A percentile compares a stretch with the other conserved stretches of the same genome.
Conservation (phyloP, 768 basidiomycete genomes). For the Imleria badia region DNA sequence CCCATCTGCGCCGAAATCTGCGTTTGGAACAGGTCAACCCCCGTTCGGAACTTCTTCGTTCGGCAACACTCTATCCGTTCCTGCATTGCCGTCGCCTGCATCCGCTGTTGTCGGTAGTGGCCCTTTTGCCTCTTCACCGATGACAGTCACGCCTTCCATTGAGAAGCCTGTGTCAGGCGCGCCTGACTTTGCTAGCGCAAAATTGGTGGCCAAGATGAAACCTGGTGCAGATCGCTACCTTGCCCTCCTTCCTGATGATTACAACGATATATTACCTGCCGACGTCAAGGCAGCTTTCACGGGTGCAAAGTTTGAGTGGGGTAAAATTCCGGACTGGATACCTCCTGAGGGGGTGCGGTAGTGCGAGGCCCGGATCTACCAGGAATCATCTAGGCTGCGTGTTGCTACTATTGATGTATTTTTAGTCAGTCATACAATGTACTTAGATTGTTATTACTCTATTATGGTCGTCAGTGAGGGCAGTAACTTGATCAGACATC, state of each 20-base stretch:
- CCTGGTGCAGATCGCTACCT: conserved; percentile 58
- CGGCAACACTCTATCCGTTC: conserved; percentile 19
- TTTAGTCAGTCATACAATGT: neutral
- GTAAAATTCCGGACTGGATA: conserved; percentile 71
- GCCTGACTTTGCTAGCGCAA: conserved; percentile 38
- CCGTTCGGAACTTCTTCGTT: conserved; percentile 29
- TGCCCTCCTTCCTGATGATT: conserved; percentile 54
- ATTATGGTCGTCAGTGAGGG: too few species aligned
- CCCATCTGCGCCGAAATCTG: conserved; percentile 17
- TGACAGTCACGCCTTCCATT: conserved; percentile 19
- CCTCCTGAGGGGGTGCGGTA: conserved; percentile 63
- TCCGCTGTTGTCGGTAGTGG: conserved; percentile 21
- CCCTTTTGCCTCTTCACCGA: conserved; percentile 30
- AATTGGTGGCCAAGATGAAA: conserved; percentile 34
- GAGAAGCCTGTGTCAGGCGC: conserved; percentile 21
- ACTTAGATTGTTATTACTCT: neutral
- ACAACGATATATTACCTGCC: conserved; percentile 53
- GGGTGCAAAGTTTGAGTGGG: conserved; percentile 60
- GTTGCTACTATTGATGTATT: conserved; percentile 5
- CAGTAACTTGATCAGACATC: neutral
- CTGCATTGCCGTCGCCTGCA: conserved; percentile 13
- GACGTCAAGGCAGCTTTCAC: conserved; percentile 53
- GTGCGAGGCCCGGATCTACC: conserved; percentile 1
- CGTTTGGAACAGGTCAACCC: conserved; percentile 15
- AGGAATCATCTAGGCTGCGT: neutral